Evolutionary conservation across 805 yeast species (phyloP), one percentile per base, ranked within the genome.

Genomic region (Yarrowia osloensis): DNA sequence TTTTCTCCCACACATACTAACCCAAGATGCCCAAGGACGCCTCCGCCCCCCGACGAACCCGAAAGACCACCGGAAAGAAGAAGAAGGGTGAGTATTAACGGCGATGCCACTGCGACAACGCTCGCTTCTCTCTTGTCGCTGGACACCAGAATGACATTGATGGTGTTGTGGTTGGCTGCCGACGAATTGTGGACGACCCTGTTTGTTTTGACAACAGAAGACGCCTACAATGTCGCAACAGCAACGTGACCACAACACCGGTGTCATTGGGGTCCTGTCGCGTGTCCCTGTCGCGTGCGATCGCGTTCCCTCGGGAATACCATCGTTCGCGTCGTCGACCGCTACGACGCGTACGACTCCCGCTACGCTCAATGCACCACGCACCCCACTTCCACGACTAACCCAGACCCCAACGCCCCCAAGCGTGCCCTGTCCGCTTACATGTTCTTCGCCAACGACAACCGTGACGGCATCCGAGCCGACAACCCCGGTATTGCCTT

Each of bases 401-500:
- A 44, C 66, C 4, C 39, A 68, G 74, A 73, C 69, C 75, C 99
- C 83, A 93, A 94, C 80, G 99, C 99, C 72, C 99, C 99, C 80
- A 95, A 95, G 91, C 91, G 98, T 81, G 91, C 98, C 28, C 83
- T 95, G 78, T 91, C 98, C 69, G 97, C 98, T 61, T 95, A 94
- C 88, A 93, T 95, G 98, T 94, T 91, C 86, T 95, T 93, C 77
- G 98, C 99, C 74, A 92, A 91, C 78, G 98, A 92, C 77, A 90
- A 90, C 85, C 93, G 99, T 85, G 98, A 94, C 81, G 86, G 87
- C 71, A 97, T 95, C 73, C 88, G 97, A 79, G 88, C 94, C 70
- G 98, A 93, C 79, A 91, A 94, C 85, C 98, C 98, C 75, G 97
- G 97, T 78, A 90, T 93, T 74, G 81, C 93, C 49, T 95, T 95